Evolutionary conservation across 2,329 filamentous ascomycete species (phyloP).

Genomic region (Verticillium albo-atrum): DNA sequence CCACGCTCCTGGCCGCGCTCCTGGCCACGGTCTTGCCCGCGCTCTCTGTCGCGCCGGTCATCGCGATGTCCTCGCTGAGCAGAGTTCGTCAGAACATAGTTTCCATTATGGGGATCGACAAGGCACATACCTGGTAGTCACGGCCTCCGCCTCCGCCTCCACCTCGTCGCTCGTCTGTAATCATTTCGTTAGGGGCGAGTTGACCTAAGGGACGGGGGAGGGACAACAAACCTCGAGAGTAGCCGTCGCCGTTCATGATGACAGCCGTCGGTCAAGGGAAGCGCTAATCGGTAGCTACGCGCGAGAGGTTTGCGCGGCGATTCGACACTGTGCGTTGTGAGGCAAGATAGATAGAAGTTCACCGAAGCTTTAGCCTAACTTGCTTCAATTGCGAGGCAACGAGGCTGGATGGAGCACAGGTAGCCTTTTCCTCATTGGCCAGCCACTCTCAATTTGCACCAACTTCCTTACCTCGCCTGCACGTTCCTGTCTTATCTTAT

Average conservation of each 20-base stretch:
- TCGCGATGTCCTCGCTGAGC: constrained; percentile 24
- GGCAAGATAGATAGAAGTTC: neutral
- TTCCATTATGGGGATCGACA: neutral
- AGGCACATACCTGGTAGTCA: constrained; percentile 11
- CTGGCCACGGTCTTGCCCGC: constrained; percentile 25
- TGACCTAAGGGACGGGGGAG: neutral
- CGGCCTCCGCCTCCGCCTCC: constrained; percentile 12
- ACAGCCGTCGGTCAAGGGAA: neutral
- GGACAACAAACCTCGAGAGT: constrained; percentile 12
- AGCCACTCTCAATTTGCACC: neutral
- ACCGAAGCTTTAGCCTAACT: neutral
- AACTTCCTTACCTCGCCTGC: neutral
- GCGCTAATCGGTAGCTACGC: neutral
- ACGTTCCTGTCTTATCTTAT: neutral
- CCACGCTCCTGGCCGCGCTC: constrained; percentile 18
- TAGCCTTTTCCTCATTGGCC: neutral
- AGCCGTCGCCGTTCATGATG: constrained; percentile 14
- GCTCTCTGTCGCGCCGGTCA: constrained; percentile 29
- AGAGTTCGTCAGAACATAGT: neutral
- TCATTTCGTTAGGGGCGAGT: constrained; percentile 6
- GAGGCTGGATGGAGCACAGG: neutral
- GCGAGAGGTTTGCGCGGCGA: neutral
- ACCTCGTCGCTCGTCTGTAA: constrained; percentile 1
- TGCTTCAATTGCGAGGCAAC: neutral
- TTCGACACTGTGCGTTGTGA: neutral